A percentile compares a stretch with the other conserved stretches of the same genome.
These are phyloP conservation scores for Diutina ranongensis DNA, from an alignment of 1,139 yeast genomes.

Conservation along the genomic window DNA sequence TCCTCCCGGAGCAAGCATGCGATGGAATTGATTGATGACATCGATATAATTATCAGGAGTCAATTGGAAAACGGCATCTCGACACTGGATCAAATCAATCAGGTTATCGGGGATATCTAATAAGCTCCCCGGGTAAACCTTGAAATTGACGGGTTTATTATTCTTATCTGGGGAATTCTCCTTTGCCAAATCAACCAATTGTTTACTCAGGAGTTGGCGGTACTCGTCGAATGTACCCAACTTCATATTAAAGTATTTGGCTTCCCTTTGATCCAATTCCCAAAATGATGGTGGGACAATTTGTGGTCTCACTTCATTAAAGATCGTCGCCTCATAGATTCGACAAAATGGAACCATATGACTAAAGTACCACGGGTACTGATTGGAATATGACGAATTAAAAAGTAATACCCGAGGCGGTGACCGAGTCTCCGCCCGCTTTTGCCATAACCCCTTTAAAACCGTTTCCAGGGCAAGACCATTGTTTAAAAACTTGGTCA, in stretches of 20 bases:
- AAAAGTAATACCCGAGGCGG: background rate
- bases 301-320: background rate
- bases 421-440: background rate
- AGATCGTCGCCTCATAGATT: background rate
- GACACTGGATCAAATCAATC: conserved; percentile 5
- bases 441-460: background rate
- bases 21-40: background rate
- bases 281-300: background rate
- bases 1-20: background rate
- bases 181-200: background rate
- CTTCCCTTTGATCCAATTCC: background rate
- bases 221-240: background rate
- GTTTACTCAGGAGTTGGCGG: background rate
- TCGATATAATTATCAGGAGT: background rate
- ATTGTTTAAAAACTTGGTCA: conserved; percentile 24
- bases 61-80: background rate
- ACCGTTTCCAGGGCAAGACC: conserved; percentile 17
- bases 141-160: conserved; percentile 1
- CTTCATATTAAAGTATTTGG: background rate
- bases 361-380: conserved; percentile 2
- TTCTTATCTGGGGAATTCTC: background rate
- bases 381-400: background rate
- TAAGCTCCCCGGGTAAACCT: background rate
- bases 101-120: background rate
- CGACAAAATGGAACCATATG: conserved; percentile 5